Evolutionary conservation across 1,284 basidiomycete genomes (phyloP).

Genomic region (Boletus semigastroideus): DNA sequence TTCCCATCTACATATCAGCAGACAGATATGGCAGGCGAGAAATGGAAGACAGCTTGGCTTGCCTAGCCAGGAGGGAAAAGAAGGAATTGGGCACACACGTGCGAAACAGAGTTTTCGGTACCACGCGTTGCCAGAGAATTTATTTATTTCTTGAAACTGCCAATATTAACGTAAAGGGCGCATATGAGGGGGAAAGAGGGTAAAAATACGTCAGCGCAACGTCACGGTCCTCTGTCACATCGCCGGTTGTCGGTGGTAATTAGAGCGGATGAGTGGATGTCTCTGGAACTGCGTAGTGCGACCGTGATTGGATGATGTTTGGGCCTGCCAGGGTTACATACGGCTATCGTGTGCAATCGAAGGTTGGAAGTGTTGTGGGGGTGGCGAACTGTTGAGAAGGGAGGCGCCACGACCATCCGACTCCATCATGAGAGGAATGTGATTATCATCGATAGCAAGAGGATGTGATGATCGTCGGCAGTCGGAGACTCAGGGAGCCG

Average conservation of each 20-base stretch:
- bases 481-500: constrained; percentile 2
- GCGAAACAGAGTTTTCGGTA: constrained; percentile 5
- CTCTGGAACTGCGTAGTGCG: neutral
- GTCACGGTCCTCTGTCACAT: neutral
- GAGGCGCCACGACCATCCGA: neutral
- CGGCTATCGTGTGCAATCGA: neutral
- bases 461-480: neutral
- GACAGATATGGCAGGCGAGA: neutral
- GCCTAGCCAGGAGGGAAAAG: neutral
- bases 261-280: neutral
- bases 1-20: neutral
- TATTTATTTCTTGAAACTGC: constrained; percentile 11
- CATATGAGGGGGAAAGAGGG: constrained; percentile 3
- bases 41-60: neutral
- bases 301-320: neutral
- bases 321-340: neutral
- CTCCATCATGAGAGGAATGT: no score
- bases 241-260: constrained; percentile 7
- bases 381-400: neutral
- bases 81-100: constrained; percentile 12
- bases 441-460: neutral
- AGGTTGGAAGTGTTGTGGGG: neutral
- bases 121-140: constrained; percentile 9
- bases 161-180: constrained; percentile 6
- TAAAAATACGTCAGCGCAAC: neutral